Percentiles rank a stretch among this genome's conserved stretches.
phyloP scores from a whole-genome alignment of 2,329 filamentous ascomycete species.

The Ophiostoma novo-ulmi region DNA sequence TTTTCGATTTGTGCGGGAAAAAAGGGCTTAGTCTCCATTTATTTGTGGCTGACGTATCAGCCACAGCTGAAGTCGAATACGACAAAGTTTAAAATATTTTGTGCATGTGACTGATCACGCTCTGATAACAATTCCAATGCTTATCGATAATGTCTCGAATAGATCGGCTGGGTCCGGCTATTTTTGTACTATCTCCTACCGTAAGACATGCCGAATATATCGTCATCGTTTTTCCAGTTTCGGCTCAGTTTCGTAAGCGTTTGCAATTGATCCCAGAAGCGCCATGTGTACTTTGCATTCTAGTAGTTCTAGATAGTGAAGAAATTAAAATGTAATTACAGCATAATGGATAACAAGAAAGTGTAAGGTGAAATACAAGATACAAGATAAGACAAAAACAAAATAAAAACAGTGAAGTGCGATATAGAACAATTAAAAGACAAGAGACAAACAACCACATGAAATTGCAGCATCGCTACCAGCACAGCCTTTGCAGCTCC shows the following conservation, averaged over 20 bases:
- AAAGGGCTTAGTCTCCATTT: constrained; percentile 26
- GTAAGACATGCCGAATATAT: not conserved
- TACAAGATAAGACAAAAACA: constrained; percentile 2
- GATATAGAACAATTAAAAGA: not conserved
- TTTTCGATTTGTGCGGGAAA: constrained; percentile 30
- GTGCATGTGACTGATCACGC: not conserved
- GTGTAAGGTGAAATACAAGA: not conserved
- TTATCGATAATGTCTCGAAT: not conserved
- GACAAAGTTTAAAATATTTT: not conserved
- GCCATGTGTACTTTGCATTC: not conserved
- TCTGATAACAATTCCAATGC: not conserved
- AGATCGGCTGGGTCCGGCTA: not conserved
- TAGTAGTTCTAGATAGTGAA: not conserved
- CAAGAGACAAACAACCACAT: constrained; percentile 10
- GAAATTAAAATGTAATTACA: not conserved
- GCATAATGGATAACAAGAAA: not conserved
- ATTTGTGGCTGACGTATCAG: constrained; percentile 20
- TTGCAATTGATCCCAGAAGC: not conserved
- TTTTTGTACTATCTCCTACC: not conserved
- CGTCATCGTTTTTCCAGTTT: not conserved
- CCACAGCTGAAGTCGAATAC: not conserved
- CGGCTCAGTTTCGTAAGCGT: not conserved
- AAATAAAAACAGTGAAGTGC: constrained; percentile 1
- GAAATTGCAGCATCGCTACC: not conserved
- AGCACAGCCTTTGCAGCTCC: not conserved